A percentile compares a stretch with the other conserved stretches of the same genome.
Evolutionary conservation across 441 rosid genomes (phyloP).

Genomic region (Theobroma grandiflorum): DNA sequence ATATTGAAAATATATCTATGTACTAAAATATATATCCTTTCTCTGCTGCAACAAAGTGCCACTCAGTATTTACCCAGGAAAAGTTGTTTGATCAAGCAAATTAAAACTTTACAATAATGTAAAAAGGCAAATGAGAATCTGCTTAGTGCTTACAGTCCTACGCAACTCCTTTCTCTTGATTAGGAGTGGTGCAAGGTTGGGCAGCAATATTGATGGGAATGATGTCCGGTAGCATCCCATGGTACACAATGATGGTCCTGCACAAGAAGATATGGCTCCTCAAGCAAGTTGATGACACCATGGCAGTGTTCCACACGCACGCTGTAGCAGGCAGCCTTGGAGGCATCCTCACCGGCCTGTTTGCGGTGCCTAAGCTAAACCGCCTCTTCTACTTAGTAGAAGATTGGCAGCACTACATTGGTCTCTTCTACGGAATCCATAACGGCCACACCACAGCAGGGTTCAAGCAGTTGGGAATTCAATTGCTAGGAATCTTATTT

Average conservation of each 20-base stretch:
- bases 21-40: neutral
- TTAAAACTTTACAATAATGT: no score
- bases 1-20: neutral
- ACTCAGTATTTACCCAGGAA: neutral
- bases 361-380: slow-evolving; percentile 57
- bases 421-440: slow-evolving; percentile 44
- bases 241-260: slow-evolving; percentile 80
- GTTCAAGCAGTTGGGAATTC: slow-evolving; percentile 55
- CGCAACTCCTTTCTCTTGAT: neutral
- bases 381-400: slow-evolving; percentile 50
- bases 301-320: slow-evolving; percentile 77
- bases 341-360: slow-evolving; percentile 62
- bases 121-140: neutral
- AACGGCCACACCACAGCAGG: slow-evolving; percentile 39
- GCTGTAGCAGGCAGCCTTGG: slow-evolving; percentile 70
- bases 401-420: slow-evolving; percentile 51
- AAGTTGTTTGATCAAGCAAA: neutral
- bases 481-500: slow-evolving; percentile 48
- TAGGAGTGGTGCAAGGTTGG: slow-evolving; percentile 76
- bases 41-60: neutral
- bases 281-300: slow-evolving; percentile 67
- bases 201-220: slow-evolving; percentile 76
- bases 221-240: slow-evolving; percentile 69
- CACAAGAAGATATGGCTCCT: slow-evolving; percentile 61
- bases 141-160: neutral